Evolutionary conservation across 2,329 filamentous ascomycete species (phyloP).

Genomic region (Phyllachora maydis): DNA sequence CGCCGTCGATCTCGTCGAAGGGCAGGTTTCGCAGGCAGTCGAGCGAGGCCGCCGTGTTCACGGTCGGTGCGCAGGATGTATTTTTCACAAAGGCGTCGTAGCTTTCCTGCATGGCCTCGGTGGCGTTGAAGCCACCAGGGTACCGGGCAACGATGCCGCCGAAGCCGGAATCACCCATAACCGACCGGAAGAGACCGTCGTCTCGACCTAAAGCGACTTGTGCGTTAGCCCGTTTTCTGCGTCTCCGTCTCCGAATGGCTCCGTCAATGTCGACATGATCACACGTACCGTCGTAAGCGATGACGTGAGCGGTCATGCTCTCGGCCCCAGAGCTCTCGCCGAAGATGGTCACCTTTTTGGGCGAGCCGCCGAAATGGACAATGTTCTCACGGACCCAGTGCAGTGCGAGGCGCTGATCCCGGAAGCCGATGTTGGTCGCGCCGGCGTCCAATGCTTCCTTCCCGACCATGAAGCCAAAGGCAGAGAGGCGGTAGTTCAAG

Average conservation of each 20-base stretch:
- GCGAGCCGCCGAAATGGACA: conserved; percentile 17
- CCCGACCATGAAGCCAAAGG: conserved; percentile 24
- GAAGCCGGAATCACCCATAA: neutral
- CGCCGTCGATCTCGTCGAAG: conserved; percentile 9
- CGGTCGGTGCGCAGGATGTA: conserved; percentile 8
- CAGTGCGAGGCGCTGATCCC: conserved; percentile 21
- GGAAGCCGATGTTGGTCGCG: conserved; percentile 23
- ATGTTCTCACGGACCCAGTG: conserved; percentile 24
- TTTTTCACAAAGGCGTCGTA: conserved; percentile 5
- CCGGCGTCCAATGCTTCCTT: conserved; percentile 16
- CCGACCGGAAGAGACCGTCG: conserved; percentile 19
- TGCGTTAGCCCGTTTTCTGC: too few species aligned
- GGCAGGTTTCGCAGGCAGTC: conserved; percentile 9
- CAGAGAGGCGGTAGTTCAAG: conserved; percentile 21
- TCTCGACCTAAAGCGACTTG: conserved; percentile 18
- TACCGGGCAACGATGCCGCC: conserved; percentile 8
- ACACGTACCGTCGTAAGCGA: conserved; percentile 5
- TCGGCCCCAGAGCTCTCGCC: conserved; percentile 23
- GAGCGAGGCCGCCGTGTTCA: conserved; percentile 7
- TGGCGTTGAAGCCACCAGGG: conserved; percentile 5
- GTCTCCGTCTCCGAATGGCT: too few species aligned
- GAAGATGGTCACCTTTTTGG: conserved; percentile 12
- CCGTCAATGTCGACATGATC: too few species aligned
- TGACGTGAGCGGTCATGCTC: conserved; percentile 11
- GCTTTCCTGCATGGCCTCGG: conserved; percentile 1